Conservation (phyloP, 768 basidiomycete species). For the Collybiopsis confluens region DNA sequence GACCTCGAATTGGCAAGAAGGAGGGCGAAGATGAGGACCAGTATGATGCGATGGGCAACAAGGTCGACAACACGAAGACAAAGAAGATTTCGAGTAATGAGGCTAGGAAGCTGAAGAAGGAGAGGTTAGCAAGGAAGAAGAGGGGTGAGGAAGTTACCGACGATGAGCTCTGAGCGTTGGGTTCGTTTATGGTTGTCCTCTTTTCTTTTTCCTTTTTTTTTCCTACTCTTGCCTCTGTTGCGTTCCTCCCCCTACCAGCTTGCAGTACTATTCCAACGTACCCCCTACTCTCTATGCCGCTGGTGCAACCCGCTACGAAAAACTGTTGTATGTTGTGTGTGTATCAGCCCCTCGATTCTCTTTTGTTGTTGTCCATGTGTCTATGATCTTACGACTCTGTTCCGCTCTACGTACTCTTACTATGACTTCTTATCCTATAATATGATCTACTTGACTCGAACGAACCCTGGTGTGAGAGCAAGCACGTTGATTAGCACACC, state of each 20-base stretch:
- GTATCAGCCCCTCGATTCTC: no score
- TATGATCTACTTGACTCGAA: conserved; percentile 1
- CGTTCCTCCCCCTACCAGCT: no score
- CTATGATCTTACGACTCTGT: background rate
- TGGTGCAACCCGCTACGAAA: no score
- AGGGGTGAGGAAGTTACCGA: conserved; percentile 75
- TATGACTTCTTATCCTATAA: background rate
- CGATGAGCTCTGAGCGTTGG: conserved; percentile 47
- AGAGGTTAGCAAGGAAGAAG: conserved; percentile 88
- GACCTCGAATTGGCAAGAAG: conserved; percentile 91
- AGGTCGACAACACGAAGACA: conserved; percentile 77
- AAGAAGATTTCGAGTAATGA: conserved; percentile 86
- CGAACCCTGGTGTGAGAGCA: background rate
- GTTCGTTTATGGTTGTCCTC: background rate
- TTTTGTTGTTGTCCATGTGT: background rate
- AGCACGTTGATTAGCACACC: no score
- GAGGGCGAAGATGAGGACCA: conserved; percentile 85
- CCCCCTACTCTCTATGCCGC: no score
- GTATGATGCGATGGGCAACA: conserved; percentile 99
- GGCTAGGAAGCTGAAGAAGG: conserved; percentile 93
- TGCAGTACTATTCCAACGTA: no score
- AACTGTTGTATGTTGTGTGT: no score
- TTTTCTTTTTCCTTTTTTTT: conserved; percentile 6
- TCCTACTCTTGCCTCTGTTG: background rate
- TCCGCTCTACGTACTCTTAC: background rate